Conservation (phyloP, 768 basidiomycete genomes). For the Mycena galericulata region DNA sequence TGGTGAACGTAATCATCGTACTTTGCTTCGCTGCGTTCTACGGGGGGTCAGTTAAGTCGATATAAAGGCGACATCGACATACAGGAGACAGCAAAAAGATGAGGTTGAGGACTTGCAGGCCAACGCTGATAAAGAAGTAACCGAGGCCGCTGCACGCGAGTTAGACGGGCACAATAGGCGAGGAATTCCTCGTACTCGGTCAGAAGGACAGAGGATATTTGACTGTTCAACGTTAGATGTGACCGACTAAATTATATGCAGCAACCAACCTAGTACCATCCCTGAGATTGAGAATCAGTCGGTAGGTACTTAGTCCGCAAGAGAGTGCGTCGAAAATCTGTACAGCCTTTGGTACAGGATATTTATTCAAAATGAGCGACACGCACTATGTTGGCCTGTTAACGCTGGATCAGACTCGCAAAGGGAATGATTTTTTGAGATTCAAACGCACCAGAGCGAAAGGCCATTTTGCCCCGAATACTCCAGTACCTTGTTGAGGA, state of each 20-base stretch:
- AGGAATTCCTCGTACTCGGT: neutral
- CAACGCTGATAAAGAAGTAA: neutral
- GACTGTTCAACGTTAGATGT: neutral
- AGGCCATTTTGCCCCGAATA: slow-evolving; percentile 4
- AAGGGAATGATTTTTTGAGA: neutral
- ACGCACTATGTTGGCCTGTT: neutral
- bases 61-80: neutral
- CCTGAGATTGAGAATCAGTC: neutral
- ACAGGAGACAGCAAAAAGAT: slow-evolving; percentile 3
- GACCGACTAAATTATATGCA: no score
- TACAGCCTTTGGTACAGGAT: neutral
- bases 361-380: neutral
- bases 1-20: slow-evolving; percentile 9
- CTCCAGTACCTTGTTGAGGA: no score
- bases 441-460: neutral
- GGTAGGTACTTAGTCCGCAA: neutral
- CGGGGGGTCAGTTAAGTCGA: no score
- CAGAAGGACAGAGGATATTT: slow-evolving; percentile 4
- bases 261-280: neutral
- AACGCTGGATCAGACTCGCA: neutral
- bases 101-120: slow-evolving; percentile 4
- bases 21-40: slow-evolving; percentile 9
- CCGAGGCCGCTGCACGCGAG: neutral
- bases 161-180: neutral
- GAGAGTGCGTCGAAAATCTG: slow-evolving; percentile 4